Evolutionary conservation across 2,329 filamentous ascomycete genomes (phyloP).

Genomic region (Stachybotrys elegans): DNA sequence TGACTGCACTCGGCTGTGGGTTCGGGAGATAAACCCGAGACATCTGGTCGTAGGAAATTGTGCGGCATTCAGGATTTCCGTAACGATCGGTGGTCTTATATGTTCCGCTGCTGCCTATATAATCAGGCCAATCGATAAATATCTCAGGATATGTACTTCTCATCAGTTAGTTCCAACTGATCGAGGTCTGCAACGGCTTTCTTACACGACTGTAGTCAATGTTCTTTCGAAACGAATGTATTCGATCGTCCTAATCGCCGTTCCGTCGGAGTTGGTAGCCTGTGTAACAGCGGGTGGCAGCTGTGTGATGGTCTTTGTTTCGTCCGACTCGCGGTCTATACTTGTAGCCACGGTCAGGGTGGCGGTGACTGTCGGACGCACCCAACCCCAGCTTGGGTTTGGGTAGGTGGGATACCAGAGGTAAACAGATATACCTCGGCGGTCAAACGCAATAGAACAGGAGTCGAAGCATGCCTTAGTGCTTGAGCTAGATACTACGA

Average conservation of each 20-base stretch:
- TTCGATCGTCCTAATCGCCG: neutral
- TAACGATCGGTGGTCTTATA: neutral
- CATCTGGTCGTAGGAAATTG: neutral
- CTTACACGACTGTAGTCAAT: neutral
- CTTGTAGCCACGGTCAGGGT: neutral
- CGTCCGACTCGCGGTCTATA: neutral
- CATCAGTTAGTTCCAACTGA: neutral
- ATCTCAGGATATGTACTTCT: neutral
- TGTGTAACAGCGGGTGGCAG: neutral
- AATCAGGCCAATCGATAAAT: neutral
- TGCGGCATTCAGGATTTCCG: neutral
- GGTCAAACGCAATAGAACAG: neutral
- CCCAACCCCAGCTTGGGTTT: neutral
- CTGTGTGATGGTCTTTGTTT: neutral
- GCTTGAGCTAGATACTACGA: neutral
- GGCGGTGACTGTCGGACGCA: neutral
- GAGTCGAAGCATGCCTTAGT: neutral
- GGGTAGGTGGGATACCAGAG: neutral
- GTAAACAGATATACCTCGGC: neutral
- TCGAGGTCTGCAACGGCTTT: neutral
- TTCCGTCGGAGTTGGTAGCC: neutral
- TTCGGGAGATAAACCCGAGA: neutral
- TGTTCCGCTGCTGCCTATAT: neutral
- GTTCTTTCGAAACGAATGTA: neutral
- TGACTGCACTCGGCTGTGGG: neutral